phyloP scores from a whole-genome alignment of 2,329 filamentous ascomycete genomes.

The Rhynchosporium graminicola region DNA sequence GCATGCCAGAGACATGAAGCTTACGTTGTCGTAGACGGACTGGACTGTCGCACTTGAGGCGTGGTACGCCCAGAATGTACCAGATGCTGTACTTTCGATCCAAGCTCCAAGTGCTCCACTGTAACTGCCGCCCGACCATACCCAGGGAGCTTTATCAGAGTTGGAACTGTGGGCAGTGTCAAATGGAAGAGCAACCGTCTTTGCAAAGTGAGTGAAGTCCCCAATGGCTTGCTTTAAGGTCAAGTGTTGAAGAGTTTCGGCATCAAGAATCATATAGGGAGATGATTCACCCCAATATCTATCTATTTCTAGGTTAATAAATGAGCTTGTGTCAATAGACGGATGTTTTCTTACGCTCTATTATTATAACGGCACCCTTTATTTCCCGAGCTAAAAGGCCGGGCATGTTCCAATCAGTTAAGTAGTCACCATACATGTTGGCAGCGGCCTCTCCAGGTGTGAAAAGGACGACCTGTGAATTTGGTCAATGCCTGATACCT shows the following conservation, averaged over 20 bases:
- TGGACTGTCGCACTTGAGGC: conserved; percentile 57
- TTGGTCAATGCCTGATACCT: background rate
- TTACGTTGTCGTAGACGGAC: conserved; percentile 51
- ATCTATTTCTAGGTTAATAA: conserved; percentile 41
- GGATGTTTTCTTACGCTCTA: conserved; percentile 49
- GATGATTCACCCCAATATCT: conserved; percentile 59
- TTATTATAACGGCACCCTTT: conserved; percentile 53
- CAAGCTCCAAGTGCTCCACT: conserved; percentile 57
- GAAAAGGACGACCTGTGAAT: conserved; percentile 49
- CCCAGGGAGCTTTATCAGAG: conserved; percentile 56
- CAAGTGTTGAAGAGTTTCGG: conserved; percentile 55
- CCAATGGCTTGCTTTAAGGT: conserved; percentile 56
- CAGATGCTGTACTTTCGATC: conserved; percentile 53
- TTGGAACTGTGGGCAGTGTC: conserved; percentile 50
- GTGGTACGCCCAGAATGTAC: conserved; percentile 62
- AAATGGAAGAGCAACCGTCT: conserved; percentile 54
- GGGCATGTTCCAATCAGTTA: conserved; percentile 51
- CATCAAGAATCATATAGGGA: conserved; percentile 52
- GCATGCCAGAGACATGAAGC: too few relatives aligned
- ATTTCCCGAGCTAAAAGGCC: conserved; percentile 54
- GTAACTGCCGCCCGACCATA: conserved; percentile 58
- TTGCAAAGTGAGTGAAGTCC: conserved; percentile 57
- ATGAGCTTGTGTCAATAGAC: conserved; percentile 5
- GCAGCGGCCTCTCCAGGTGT: conserved; percentile 56
- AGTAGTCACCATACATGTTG: conserved; percentile 49